phyloP scores from a whole-genome alignment of 1,284 basidiomycete species.

The Xerocomus cyaneibrunnescens region DNA sequence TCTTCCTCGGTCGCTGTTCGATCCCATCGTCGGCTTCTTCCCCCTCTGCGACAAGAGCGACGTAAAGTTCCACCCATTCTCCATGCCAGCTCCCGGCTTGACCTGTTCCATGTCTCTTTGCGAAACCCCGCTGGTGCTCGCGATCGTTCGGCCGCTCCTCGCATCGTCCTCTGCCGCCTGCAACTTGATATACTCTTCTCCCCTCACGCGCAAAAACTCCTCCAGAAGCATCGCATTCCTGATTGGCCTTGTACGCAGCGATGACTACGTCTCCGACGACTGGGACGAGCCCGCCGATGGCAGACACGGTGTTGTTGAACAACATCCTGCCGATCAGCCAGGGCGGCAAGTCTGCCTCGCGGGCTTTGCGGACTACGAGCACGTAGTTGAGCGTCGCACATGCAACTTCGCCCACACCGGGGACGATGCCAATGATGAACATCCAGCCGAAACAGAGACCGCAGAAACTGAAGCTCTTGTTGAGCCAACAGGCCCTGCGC shows the following conservation, averaged over 20 bases:
- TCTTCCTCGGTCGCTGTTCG: constrained; percentile 13
- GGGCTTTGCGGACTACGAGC: constrained; percentile 77
- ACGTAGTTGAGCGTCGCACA: constrained; percentile 71
- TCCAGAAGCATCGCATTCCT: constrained; percentile 80
- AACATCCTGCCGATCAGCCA: constrained; percentile 77
- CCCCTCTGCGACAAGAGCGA: constrained; percentile 13
- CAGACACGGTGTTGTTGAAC: constrained; percentile 75
- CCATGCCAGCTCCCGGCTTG: constrained; percentile 52
- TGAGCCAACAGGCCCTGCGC: constrained; percentile 83
- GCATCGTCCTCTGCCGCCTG: constrained; percentile 36
- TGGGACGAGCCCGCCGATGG: constrained; percentile 74
- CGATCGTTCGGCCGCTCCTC: constrained; percentile 12
- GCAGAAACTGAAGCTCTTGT: constrained; percentile 85
- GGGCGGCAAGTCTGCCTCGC: constrained; percentile 63
- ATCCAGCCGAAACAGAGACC: constrained; percentile 90
- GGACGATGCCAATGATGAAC: constrained; percentile 78
- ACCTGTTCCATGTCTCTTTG: constrained; percentile 43
- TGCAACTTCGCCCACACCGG: constrained; percentile 67
- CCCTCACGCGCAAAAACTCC: constrained; percentile 68
- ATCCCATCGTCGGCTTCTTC: constrained; percentile 4
- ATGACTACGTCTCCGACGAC: constrained; percentile 76
- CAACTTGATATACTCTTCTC: constrained; percentile 58
- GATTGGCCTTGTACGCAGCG: constrained; percentile 82
- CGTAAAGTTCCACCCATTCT: not conserved
- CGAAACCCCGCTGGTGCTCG: constrained; percentile 11